phyloP scores from a whole-genome alignment of 768 basidiomycete genomes.

The Hortiboletus flavorubellus region DNA sequence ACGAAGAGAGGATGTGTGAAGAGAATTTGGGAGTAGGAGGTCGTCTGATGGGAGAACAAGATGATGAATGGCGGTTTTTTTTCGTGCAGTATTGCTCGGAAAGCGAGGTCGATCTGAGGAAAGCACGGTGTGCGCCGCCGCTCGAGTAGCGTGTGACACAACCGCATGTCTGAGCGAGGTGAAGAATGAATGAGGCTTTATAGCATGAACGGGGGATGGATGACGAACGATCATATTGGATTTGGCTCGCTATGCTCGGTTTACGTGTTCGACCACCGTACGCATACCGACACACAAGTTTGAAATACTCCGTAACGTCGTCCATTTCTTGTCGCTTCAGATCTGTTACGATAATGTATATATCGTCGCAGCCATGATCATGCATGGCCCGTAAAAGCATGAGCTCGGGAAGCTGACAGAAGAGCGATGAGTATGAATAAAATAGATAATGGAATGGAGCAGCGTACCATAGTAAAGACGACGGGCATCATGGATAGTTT shows the following conservation, averaged over 20 bases:
- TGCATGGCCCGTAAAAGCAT: constrained; percentile 82
- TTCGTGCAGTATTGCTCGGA: constrained; percentile 73
- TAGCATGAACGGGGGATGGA: background rate
- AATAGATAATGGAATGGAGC: background rate
- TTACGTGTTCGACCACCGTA: constrained; percentile 60
- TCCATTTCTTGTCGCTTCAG: constrained; percentile 80
- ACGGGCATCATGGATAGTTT: constrained; percentile 77
- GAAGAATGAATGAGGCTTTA: constrained; percentile 5
- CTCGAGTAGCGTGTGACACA: constrained; percentile 62
- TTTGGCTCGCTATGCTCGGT: constrained; percentile 61
- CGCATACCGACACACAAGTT: constrained; percentile 63
- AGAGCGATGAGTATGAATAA: background rate
- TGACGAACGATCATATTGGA: constrained; percentile 67
- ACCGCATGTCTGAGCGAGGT: constrained; percentile 51
- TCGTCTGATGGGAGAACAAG: constrained; percentile 76
- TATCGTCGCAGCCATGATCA: constrained; percentile 73
- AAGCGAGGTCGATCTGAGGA: constrained; percentile 75
- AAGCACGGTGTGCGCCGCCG: constrained; percentile 77
- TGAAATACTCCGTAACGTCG: constrained; percentile 74
- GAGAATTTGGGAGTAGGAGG: constrained; percentile 78
- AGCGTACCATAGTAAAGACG: constrained; percentile 71
- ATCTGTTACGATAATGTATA: constrained; percentile 76
- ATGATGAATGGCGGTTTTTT: constrained; percentile 75
- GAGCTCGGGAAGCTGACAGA: constrained; percentile 63
- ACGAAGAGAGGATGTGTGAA: constrained; percentile 72